Base-by-base conservation (phyloP, 345 rosid genomes). In the Schrenkiella parvula region DNA sequence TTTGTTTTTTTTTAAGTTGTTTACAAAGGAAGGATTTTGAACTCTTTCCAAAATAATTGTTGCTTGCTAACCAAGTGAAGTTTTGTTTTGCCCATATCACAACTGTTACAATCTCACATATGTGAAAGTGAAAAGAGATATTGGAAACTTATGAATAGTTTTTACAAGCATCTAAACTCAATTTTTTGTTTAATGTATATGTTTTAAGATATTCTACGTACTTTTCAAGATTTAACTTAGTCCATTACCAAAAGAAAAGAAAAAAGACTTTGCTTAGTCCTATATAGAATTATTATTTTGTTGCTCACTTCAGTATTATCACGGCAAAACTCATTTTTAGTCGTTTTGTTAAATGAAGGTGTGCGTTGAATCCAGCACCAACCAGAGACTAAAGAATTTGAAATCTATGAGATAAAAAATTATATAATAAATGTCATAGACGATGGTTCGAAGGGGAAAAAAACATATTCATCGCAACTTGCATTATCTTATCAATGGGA, bases 381-480 rank as follows among this genome's bases (percentile, higher is more conserved):
- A 71, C 46, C 5, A 48, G 66, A 12, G 29, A 34, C 48, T 10
- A 38, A 8, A 22, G 10, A 37, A 37, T 38, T 35, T 37, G 23
- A 37, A 58, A 21, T 3, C 18, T 14, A 21, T 29, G 66, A 62
- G 42, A 31, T 4, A 47, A 63, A 29, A 44, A 32, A 21, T 47
- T 32, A 9, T 14, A 32, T 23, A 22, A 51, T 26, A 47, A 67
- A 35, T 35, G 55, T 58, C 66, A 66, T 32, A 15, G n/a, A 37
- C 59, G 51, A 71, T 61, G 34, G 60, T 43, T 58, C 59, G 59
- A 59, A 71, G 52, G 17, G 17, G 6, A 0, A 23, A 60, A 18
- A 10, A 43, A 32, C 18, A 26, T 60, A 26, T 59, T 47, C 59
- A 17, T 25, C 3, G 22, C 60, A 37, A 60, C 68, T 71, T 71